phyloP scores from a whole-genome alignment of 129 eudicot species.

The Lonicera japonica region DNA sequence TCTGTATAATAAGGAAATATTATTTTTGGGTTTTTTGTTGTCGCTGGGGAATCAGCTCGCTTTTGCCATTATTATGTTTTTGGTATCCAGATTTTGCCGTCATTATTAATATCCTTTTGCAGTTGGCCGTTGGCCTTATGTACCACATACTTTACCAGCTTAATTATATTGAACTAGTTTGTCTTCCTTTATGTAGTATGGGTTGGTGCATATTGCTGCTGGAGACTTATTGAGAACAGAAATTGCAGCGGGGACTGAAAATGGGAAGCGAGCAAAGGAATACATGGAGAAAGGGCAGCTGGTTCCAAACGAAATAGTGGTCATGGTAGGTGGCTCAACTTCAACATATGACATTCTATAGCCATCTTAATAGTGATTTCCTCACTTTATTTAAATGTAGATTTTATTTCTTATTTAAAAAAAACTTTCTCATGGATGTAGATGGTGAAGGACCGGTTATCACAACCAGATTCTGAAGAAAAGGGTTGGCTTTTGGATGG shows the following conservation, averaged over 20 bases:
- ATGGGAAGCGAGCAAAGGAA: constrained; percentile 81
- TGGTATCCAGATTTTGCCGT: not conserved
- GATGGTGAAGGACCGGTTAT: constrained; percentile 93
- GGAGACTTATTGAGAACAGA: constrained; percentile 93
- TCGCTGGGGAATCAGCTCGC: not conserved
- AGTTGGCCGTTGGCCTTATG: not conserved
- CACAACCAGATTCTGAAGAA: constrained; percentile 64
- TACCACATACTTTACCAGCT: constrained; percentile 5
- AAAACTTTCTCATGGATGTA: no score
- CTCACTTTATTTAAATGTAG: constrained; percentile 4
- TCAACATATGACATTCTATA: not conserved
- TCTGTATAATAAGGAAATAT: no score
- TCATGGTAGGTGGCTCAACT: constrained; percentile 45
- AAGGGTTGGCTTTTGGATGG: constrained; percentile 99
- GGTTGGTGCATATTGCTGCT: constrained; percentile 88
- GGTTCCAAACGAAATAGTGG: constrained; percentile 91
- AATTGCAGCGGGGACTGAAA: constrained; percentile 80
- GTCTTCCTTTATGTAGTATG: constrained; percentile 65
- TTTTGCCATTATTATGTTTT: not conserved
- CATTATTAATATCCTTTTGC: not conserved
- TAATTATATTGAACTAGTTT: constrained; percentile 20
- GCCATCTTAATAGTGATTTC: constrained; percentile 3
- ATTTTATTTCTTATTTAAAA: no score
- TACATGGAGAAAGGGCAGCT: constrained; percentile 89
- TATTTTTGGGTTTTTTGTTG: no score